Percentiles rank a stretch among this genome's conserved stretches.
Conservation (phyloP, 495 filamentous ascomycete genomes). For the Pseudevernia furfuracea region DNA sequence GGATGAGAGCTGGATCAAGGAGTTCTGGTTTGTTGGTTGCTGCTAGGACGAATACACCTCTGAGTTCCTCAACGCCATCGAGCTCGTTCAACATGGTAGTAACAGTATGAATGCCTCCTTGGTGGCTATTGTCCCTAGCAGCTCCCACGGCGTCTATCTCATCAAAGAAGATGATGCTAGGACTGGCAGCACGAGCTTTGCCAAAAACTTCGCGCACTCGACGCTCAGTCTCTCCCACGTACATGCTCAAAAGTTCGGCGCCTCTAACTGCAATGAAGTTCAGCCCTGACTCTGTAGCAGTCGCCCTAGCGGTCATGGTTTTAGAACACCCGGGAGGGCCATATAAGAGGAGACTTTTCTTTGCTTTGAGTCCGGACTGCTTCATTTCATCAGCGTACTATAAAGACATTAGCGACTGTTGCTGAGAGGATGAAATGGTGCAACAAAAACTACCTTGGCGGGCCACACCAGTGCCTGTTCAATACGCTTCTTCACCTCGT, state of each 20-base stretch:
- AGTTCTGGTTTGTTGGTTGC: conserved; percentile 89
- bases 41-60: conserved; percentile 81
- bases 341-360: conserved; percentile 82
- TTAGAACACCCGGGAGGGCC: conserved; percentile 96
- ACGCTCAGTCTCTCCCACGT: conserved; percentile 92
- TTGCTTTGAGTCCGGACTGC: conserved; percentile 55
- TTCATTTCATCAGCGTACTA: conserved; percentile 54
- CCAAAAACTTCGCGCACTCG: conserved; percentile 81
- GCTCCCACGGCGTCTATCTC: conserved; percentile 94
- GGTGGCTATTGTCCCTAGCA: conserved; percentile 46
- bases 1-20: conserved; percentile 77
- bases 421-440: neutral
- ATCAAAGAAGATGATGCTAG: conserved; percentile 96
- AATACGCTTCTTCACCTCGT: conserved; percentile 65
- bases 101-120: conserved; percentile 66
- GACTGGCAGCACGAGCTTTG: conserved; percentile 75
- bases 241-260: conserved; percentile 94
- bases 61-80: conserved; percentile 84
- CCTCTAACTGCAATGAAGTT: conserved; percentile 97
- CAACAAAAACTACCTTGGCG: conserved; percentile 44
- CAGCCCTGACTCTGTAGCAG: conserved; percentile 82
- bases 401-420: neutral
- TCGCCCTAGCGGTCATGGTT: conserved; percentile 84
- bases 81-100: conserved; percentile 92
- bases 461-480: conserved; percentile 59